Conservation (phyloP, 2,329 filamentous ascomycete genomes). For the Ophiocordyceps camponoti-floridani region DNA sequence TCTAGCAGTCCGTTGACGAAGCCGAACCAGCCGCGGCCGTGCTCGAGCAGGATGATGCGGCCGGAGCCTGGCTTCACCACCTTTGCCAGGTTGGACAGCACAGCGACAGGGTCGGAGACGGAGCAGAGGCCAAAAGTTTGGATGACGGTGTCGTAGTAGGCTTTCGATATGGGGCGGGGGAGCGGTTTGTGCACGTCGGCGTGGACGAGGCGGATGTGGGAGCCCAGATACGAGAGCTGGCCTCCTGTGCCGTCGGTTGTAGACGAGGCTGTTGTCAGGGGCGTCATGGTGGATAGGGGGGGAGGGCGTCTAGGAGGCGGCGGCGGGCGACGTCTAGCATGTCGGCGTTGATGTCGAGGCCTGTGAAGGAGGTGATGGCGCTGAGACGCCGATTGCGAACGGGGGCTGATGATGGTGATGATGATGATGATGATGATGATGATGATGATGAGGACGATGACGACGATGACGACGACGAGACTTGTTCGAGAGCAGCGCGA, state of each 20-base stretch:
- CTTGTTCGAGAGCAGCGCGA: too few relatives aligned
- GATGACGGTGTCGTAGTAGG: slow-evolving; percentile 42
- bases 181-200: slow-evolving; percentile 28
- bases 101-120: slow-evolving; percentile 34
- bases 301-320: slow-evolving; percentile 28
- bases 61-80: slow-evolving; percentile 34
- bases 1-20: slow-evolving; percentile 39
- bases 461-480: too few relatives aligned
- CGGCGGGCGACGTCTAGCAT: slow-evolving; percentile 41
- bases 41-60: slow-evolving; percentile 42
- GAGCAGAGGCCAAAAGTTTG: slow-evolving; percentile 50
- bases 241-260: slow-evolving; percentile 16
- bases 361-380: slow-evolving; percentile 37
- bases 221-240: slow-evolving; percentile 20
- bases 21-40: slow-evolving; percentile 37
- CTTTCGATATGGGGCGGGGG: slow-evolving; percentile 16
- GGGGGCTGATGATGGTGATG: too few relatives aligned
- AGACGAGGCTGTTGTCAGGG: slow-evolving; percentile 14
- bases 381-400: too few relatives aligned
- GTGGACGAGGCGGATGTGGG: slow-evolving; percentile 27
- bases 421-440: too few relatives aligned
- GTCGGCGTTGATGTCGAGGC: slow-evolving; percentile 40
- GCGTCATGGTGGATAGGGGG: slow-evolving; percentile 15
- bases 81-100: slow-evolving; percentile 34
- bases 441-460: too few relatives aligned